A percentile compares a stretch with the other conserved stretches of the same genome.
Evolutionary conservation across 805 yeast genomes (phyloP).

Genomic region (Saccharomycopsis vini): DNA sequence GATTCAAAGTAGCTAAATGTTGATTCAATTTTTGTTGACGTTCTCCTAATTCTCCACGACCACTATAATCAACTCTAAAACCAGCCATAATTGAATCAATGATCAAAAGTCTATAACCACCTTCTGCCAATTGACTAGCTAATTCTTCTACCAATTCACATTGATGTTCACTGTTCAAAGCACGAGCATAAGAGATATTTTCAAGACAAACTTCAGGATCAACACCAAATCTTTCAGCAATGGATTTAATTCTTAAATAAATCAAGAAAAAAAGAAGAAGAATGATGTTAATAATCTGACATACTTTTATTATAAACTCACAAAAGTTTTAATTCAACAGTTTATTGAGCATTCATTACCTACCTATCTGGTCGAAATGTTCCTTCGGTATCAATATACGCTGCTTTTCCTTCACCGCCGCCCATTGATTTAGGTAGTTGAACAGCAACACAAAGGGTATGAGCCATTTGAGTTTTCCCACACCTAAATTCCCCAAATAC

Average conservation of each 20-base stretch:
- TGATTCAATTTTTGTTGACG: constrained; percentile 64
- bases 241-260: constrained; percentile 41
- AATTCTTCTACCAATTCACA: constrained; percentile 61
- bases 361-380: constrained; percentile 66
- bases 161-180: constrained; percentile 72
- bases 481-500: constrained; percentile 76
- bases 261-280: neutral
- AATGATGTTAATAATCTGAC: too few species aligned
- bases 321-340: too few species aligned
- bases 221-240: constrained; percentile 60
- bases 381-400: constrained; percentile 74
- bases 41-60: constrained; percentile 70
- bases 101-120: constrained; percentile 49
- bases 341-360: constrained; percentile 20
- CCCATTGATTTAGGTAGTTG: constrained; percentile 65
- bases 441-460: constrained; percentile 68
- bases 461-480: constrained; percentile 77
- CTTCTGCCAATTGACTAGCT: constrained; percentile 58
- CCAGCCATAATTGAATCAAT: constrained; percentile 74
- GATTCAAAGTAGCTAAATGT: constrained; percentile 40
- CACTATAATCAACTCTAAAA: constrained; percentile 70
- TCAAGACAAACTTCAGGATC: constrained; percentile 64
- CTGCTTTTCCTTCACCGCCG: constrained; percentile 76
- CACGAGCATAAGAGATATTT: constrained; percentile 67
- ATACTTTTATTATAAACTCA: too few species aligned